Evolutionary conservation across 2,329 filamentous ascomycete genomes (phyloP).

Genomic region (Dothideomycetes sp.): DNA sequence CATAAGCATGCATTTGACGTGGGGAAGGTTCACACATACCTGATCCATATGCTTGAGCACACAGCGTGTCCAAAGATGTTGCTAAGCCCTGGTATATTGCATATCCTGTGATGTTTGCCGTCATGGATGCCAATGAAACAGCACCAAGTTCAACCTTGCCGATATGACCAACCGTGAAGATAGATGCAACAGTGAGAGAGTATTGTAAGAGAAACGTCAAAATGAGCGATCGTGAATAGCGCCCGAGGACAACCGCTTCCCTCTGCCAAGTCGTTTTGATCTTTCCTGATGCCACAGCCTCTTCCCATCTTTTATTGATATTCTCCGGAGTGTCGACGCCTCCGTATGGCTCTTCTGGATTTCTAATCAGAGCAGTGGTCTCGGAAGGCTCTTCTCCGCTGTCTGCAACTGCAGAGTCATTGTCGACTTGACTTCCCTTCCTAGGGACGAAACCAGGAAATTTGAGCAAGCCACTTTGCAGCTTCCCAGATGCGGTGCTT

Average conservation of each 20-base stretch:
- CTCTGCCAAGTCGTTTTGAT: constrained; percentile 86
- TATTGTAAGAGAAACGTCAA: constrained; percentile 35
- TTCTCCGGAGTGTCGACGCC: constrained; percentile 39
- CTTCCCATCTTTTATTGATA: constrained; percentile 67
- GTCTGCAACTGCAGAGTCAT: constrained; percentile 5
- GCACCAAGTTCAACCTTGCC: constrained; percentile 34
- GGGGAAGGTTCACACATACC: constrained; percentile 19
- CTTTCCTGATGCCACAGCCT: constrained; percentile 66
- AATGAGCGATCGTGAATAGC: constrained; percentile 32
- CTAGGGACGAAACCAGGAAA: constrained; percentile 7
- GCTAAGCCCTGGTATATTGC: constrained; percentile 50
- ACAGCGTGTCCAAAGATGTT: constrained; percentile 82
- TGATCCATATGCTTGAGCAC: constrained; percentile 80
- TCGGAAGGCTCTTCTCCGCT: constrained; percentile 7
- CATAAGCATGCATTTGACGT: neutral
- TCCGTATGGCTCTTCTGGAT: constrained; percentile 28
- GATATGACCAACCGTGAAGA: constrained; percentile 36
- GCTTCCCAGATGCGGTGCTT: constrained; percentile 8
- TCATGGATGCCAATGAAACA: constrained; percentile 34
- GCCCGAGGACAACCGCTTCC: constrained; percentile 67
- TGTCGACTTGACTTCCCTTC: constrained; percentile 7
- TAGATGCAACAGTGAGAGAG: constrained; percentile 31
- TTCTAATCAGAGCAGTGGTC: constrained; percentile 12
- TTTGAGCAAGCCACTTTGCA: constrained; percentile 2
- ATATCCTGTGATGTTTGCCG: constrained; percentile 34